phyloP scores from a whole-genome alignment of 2,329 filamentous ascomycete species.

The Cercospora sesami region DNA sequence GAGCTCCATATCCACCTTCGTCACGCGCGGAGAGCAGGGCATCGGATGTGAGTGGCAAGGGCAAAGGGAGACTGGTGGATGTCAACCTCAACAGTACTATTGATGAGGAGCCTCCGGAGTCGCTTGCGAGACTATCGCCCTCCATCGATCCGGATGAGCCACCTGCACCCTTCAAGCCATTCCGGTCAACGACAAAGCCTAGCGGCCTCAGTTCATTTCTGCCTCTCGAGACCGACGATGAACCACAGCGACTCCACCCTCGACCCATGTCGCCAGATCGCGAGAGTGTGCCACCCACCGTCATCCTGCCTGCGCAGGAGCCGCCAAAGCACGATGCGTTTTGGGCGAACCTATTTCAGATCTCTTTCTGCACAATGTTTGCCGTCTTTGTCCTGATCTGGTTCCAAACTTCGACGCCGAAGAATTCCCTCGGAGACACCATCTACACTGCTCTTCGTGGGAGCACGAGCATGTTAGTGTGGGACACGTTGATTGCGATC shows the following conservation, averaged over 20 bases:
- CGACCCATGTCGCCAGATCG: slow-evolving; percentile 52
- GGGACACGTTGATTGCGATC: slow-evolving; percentile 88
- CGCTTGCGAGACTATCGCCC: slow-evolving; percentile 39
- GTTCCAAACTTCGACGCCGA: slow-evolving; percentile 78
- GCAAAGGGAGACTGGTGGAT: slow-evolving; percentile 74
- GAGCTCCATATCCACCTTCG: slow-evolving; percentile 37
- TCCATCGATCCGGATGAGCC: slow-evolving; percentile 47
- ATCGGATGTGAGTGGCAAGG: slow-evolving; percentile 52
- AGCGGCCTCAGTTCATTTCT: slow-evolving; percentile 47
- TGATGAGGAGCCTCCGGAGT: slow-evolving; percentile 45
- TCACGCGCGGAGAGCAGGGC: slow-evolving; percentile 46
- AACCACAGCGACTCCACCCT: slow-evolving; percentile 48
- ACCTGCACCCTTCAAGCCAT: slow-evolving; percentile 57
- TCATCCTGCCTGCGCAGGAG: slow-evolving; percentile 63
- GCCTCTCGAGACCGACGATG: slow-evolving; percentile 55
- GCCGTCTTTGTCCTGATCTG: slow-evolving; percentile 87
- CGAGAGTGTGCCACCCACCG: slow-evolving; percentile 58
- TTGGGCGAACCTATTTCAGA: slow-evolving; percentile 87
- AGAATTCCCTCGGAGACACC: slow-evolving; percentile 80
- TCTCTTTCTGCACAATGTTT: slow-evolving; percentile 78
- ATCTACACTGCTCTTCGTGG: slow-evolving; percentile 86
- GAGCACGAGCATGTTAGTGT: slow-evolving; percentile 84
- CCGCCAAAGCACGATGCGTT: slow-evolving; percentile 83
- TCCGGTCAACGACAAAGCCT: slow-evolving; percentile 48
- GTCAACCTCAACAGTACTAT: slow-evolving; percentile 73